These are phyloP conservation scores for Cercophora samala DNA, from an alignment of 495 filamentous ascomycete genomes.

Conservation along the genomic window DNA sequence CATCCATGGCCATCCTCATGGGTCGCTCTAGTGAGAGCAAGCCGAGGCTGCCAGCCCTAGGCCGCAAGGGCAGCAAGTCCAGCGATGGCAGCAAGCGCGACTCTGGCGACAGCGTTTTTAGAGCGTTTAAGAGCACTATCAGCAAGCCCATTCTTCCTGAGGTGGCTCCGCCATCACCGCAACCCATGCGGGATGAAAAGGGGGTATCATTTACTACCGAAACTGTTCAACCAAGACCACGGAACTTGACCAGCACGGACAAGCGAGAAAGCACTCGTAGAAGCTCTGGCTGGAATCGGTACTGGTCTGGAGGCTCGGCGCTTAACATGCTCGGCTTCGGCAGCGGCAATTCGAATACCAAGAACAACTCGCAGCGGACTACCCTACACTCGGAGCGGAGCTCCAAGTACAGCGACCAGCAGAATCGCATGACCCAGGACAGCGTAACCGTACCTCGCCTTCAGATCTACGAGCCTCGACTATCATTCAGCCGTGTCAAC, in stretches of 20 bases:
- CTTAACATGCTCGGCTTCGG: slow-evolving; percentile 52
- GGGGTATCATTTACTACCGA: slow-evolving; percentile 41
- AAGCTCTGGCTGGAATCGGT: slow-evolving; percentile 59
- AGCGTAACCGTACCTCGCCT: slow-evolving; percentile 55
- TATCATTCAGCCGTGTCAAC: slow-evolving; percentile 56
- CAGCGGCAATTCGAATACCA: slow-evolving; percentile 23
- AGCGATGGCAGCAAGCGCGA: slow-evolving; percentile 50
- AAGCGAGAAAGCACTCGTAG: slow-evolving; percentile 38
- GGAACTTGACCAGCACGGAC: slow-evolving; percentile 27
- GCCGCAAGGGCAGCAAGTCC: slow-evolving; percentile 47
- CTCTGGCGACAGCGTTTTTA: slow-evolving; percentile 47
- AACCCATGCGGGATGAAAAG: slow-evolving; percentile 37
- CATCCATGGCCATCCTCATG: slow-evolving; percentile 56
- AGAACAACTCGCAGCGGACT: slow-evolving; percentile 39
- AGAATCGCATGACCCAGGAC: slow-evolving; percentile 49
- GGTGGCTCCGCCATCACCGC: slow-evolving; percentile 19
- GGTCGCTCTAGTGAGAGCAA: slow-evolving; percentile 45
- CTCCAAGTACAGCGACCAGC: slow-evolving; percentile 52
- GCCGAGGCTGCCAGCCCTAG: slow-evolving; percentile 32
- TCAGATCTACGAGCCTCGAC: slow-evolving; percentile 43
- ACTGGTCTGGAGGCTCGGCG: slow-evolving; percentile 57
- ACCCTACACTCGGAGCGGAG: slow-evolving; percentile 45
- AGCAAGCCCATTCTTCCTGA: slow-evolving; percentile 51
- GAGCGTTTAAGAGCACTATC: slow-evolving; percentile 53
- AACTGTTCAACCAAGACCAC: slow-evolving; percentile 36